Base-by-base conservation (phyloP, 1,139 yeast genomes). In the Yamadazyma triangularis region DNA sequence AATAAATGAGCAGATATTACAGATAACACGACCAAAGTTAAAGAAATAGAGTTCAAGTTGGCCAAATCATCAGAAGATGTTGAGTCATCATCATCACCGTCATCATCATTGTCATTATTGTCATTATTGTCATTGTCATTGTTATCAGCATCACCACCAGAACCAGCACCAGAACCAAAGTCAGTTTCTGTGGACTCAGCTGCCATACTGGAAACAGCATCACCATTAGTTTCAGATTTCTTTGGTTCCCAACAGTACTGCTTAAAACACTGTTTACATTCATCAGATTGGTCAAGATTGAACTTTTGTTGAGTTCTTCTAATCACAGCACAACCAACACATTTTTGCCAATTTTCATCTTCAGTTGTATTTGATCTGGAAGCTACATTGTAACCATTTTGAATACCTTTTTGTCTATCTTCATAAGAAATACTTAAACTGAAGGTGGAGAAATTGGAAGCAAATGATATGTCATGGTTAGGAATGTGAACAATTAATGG, bases 321-420 rank as follows among this genome's bases (percentile, higher is more conserved):
- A 24, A 67, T 64, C 15, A 67, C 56, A 4, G 73, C 73, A 51
- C 73, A 67, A 3, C 70, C 73, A 11, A 67, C 68, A 48, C 73
- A 67, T 1, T 58, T 57, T 5, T 60, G 55, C 71, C 71, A 67
- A 13, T 57, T 44, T 8, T 45, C 35, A 37, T 66, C 70, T 27
- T 54, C 57, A 4, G 72, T 53, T 4, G 55, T 40, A 39, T 67
- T 67, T 14, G 46, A 48, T 33, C 66, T 45, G 4, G 67, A 49
- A 8, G 64, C 48, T 3, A 51, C 53, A 44, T 65, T 72, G 38
- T 61, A 65, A 2, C 71, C 73, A 41, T 65, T 67, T 29, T 47
- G 42, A 24, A 66, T 60, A 35, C 64, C 41, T 3, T 53, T 51
- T 13, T 23, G 15, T 38, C 48, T 53, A 27, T 66, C 70, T 11